Base-by-base conservation (phyloP, 768 basidiomycete species). In the Amanita pseudoporphyria region DNA sequence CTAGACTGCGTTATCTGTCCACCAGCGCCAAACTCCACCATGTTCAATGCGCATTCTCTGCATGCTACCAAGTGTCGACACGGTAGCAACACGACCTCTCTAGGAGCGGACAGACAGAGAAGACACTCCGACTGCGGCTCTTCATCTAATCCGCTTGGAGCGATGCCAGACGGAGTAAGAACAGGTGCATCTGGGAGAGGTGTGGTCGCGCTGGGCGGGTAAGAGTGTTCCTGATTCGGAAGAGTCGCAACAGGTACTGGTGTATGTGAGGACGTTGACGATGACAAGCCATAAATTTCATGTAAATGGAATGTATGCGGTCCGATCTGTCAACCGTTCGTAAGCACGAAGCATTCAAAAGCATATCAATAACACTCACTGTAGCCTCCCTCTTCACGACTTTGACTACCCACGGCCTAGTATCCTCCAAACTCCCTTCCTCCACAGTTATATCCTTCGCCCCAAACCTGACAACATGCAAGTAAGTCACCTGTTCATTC, bases 21-120 rank as follows among this genome's bases (percentile, higher is more conserved):
- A 2, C 93, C 93, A 0, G 93, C 93, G 24, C 93, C 93, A 62
- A 92, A 97, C 64, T 97, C 93, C 43, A 97, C 84, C 93, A 97
- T 97, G 61, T 95, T 95, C 46, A 96, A 67, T 1, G 93, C 93
- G 60, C 93, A 97, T 40, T 95, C 93, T 59, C 87, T 84, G 70
- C 93, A 97, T 4, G 93, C 93, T 51, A 97, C 93, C 26, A 97
- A 76, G 67, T 97, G 93, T 41, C 93, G 71, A 63, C 93, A 97
- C 0, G 93, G 93, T 5, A 96, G 77, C 10, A 97, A 78, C 6
- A 97, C 90, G 36, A 97, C 93, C 60, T 95, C 90, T 42, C 90
- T 78, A 1, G 91, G 85, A 0, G 84, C 82, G 3, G 86, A 87
- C 38, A 97, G 77, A 59, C 93, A 97, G 30, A 97, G 72, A 9